Evolutionary conservation across 1,284 basidiomycete genomes (phyloP).

Genomic region (Sporisorium graminicola): DNA sequence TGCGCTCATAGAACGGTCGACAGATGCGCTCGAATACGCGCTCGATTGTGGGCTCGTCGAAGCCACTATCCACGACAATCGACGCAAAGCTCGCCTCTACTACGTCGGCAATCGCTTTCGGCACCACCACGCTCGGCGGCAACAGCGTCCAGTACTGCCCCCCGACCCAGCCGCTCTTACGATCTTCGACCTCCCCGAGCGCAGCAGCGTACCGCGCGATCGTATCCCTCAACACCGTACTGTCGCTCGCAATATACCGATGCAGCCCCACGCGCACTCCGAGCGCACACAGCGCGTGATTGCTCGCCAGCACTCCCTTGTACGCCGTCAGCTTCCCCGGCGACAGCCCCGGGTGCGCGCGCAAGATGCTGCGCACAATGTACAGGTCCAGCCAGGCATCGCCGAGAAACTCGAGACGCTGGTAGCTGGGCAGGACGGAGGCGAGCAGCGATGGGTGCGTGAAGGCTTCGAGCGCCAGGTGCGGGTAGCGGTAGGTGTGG

Average conservation of each 20-base stretch:
- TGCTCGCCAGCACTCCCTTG: conserved; percentile 37
- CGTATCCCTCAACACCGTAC: conserved; percentile 1
- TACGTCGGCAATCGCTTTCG: conserved; percentile 54
- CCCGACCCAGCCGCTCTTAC: not conserved
- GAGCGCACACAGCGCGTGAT: conserved; percentile 36
- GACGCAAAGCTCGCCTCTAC: conserved; percentile 50
- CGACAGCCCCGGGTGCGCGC: conserved; percentile 10
- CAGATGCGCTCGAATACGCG: conserved; percentile 33
- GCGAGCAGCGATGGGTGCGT: conserved; percentile 52
- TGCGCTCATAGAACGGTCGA: conserved; percentile 32
- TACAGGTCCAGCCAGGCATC: conserved; percentile 56
- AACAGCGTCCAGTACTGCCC: conserved; percentile 33
- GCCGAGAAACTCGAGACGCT: conserved; percentile 61
- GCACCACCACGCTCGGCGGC: not conserved
- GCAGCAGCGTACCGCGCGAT: conserved; percentile 7
- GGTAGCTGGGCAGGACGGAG: conserved; percentile 45
- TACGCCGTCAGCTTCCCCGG: conserved; percentile 48
- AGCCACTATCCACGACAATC: conserved; percentile 53
- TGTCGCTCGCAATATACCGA: conserved; percentile 25
- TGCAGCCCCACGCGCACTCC: conserved; percentile 25
- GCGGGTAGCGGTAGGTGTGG: conserved; percentile 50
- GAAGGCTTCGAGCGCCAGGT: conserved; percentile 56
- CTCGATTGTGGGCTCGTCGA: conserved; percentile 14
- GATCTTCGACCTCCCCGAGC: too few relatives aligned
- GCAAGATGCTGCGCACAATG: conserved; percentile 29